Conservation (phyloP, 306 rosid species). For the Carpinus viminea region DNA sequence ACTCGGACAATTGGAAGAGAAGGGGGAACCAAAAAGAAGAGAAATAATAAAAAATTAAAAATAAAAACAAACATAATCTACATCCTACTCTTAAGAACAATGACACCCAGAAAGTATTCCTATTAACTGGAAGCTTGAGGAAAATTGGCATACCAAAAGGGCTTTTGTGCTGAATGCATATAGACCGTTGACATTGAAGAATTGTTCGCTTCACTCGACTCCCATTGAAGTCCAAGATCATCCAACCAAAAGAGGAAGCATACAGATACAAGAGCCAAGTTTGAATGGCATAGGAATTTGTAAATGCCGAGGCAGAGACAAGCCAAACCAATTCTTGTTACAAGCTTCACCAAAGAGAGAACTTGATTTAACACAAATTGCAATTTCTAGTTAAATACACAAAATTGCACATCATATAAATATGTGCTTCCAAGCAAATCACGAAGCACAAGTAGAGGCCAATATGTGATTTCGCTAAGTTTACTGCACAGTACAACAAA, state of each 20-base stretch:
- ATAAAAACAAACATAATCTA: neutral
- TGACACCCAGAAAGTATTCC: neutral
- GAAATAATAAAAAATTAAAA: neutral
- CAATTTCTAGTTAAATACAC: neutral
- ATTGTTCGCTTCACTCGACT: neutral
- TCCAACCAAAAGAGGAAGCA: neutral
- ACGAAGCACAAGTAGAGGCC: neutral
- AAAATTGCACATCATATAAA: neutral
- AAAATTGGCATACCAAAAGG: neutral
- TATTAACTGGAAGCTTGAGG: neutral
- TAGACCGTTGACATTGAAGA: neutral
- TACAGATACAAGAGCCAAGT: neutral
- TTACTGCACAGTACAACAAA: neutral
- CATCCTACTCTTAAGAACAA: neutral
- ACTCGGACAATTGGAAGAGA: neutral
- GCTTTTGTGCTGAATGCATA: neutral
- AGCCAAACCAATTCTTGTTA: neutral
- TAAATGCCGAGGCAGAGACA: neutral
- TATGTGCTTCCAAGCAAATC: neutral
- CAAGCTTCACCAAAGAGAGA: slow-evolving; percentile 1
- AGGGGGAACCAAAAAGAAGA: neutral
- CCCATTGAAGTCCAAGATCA: neutral
- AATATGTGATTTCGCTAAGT: neutral
- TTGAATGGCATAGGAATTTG: neutral
- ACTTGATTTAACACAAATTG: neutral